These are phyloP conservation scores for Cutaneotrichosporon sp. DNA, from an alignment of 1,284 basidiomycete genomes.

Conservation along the genomic window DNA sequence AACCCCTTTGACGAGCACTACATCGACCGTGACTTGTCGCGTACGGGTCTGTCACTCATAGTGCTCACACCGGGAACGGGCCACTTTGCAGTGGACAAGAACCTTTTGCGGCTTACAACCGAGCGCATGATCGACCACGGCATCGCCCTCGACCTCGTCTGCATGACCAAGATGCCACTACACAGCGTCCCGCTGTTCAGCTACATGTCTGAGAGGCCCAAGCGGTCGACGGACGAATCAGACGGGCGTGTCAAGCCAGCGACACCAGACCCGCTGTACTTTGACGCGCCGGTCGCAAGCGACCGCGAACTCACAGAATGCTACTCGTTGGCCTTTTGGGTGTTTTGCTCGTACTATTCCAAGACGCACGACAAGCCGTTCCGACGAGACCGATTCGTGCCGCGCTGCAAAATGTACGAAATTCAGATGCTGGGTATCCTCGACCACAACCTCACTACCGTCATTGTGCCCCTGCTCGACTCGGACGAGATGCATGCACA, in stretches of 20 bases:
- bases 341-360: conserved; percentile 47
- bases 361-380: conserved; percentile 59
- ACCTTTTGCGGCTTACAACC: conserved; percentile 83
- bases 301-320: conserved; percentile 40
- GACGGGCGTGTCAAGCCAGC: conserved; percentile 25
- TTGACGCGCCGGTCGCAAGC: conserved; percentile 51
- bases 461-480: conserved; percentile 68
- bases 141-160: conserved; percentile 81
- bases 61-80: conserved; percentile 92
- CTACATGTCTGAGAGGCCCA: conserved; percentile 50
- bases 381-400: conserved; percentile 79
- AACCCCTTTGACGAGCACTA: conserved; percentile 94
- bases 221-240: conserved; percentile 24
- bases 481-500: conserved; percentile 30
- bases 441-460: conserved; percentile 81
- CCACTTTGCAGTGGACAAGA: conserved; percentile 87
- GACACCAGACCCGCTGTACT: conserved; percentile 73
- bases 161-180: conserved; percentile 84
- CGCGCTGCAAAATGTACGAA: conserved; percentile 87
- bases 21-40: conserved; percentile 86
- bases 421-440: conserved; percentile 88
- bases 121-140: conserved; percentile 95
- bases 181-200: conserved; percentile 87
- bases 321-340: conserved; percentile 46
- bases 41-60: conserved; percentile 82